Base-by-base conservation (phyloP, 495 filamentous ascomycete genomes). In the Penicillium lividum region DNA sequence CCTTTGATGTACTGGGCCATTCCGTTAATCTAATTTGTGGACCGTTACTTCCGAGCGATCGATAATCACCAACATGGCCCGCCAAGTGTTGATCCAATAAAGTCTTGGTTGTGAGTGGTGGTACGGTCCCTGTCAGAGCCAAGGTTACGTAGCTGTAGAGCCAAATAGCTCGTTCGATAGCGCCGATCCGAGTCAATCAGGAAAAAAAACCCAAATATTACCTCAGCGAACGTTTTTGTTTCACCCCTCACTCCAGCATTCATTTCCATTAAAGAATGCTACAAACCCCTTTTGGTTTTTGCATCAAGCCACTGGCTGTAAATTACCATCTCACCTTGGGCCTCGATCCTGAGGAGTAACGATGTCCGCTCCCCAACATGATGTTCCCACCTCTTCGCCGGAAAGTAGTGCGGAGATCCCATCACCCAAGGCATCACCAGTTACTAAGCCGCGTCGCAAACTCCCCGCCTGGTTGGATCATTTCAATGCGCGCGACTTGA, bases 401-500 rank as follows among this genome's bases (percentile, higher is more conserved):
- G 33, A 46, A 4, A 50, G 56, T 2, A 63, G 53, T 30, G 53
- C 45, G 33, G 58, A 62, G 34, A 52, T 48, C 28, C 16, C 46
- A 8, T 34, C 64, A 15, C 38, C 31, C 5, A 61, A 63, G 30
- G 45, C 33, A 27, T 13, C 36, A 3, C 29, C 54, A 5, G 29
- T 31, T 16, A 38, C 62, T 13, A 61, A 62, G 25, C 3, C 58
- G 25, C 51, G 46, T 38, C 53, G 64, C 30, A 70, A 66, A 36
- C 42, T 78, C 47, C 77, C 77, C 3, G 53, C 58, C 27, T 77
- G 67, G 57, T 63, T 78, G 22, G 69, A 78, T 52, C 77, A 79
- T 54, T 78, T 78, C 72, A 77, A 77, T 65, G 69, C 58, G 6
- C 73, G 71, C 60, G 76, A 80, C 48, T 60, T 80, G 34, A 79